Base-by-base conservation (phyloP, 1,284 basidiomycete genomes). In the Schizopora paradoxa region DNA sequence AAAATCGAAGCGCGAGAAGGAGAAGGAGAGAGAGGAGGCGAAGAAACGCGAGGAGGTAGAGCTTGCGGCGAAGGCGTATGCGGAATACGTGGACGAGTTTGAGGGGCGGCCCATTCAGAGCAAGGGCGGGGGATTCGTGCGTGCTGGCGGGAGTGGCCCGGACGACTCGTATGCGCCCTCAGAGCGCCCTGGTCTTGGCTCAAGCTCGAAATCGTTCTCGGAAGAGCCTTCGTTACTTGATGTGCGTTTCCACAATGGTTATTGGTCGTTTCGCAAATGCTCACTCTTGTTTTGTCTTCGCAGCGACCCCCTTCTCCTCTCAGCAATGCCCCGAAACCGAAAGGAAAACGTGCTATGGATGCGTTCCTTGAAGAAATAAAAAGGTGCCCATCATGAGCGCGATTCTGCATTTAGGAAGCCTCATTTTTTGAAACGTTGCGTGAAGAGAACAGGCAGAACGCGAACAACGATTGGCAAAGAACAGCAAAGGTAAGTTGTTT, bases 331-430 rank as follows among this genome's bases (percentile, higher is more conserved):
- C 72, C 80, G 0, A 86, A 78, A 58, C 81, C 86, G 0, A 92
- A 88, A 61, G 93, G 93, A 5, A 93, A 91, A 62, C 79, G 92
- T 37, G 90, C 87, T 0, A 96, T 96, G 90, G 92, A 95, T 62
- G 68, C 81, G 2, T 97, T 96, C 61, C 68, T 96, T 37, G 90
- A 94, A 57, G 91, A 95, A 65, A 89, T 96, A 52, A 97, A 96
- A 66, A 78, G 78, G 92, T 88, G 35, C n/a, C 66, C 43, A 25
- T 16, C 39, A 36, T n/a, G 3, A 25, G 32, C 14, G n/a, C 18
- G 31, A 10, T 40, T 43, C 26, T 47, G 33, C 28, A 19, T n/a
- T 4, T n/a, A 22, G 10, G 0, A 14, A 36, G 26, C 40, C 29
- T 41, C 14, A 43, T 21, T 14, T 27, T 22, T 11, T 27, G n/a